Evolutionary conservation across 352 stramenopile genomes (phyloP).

Genomic region (Phytopythium vexans): DNA sequence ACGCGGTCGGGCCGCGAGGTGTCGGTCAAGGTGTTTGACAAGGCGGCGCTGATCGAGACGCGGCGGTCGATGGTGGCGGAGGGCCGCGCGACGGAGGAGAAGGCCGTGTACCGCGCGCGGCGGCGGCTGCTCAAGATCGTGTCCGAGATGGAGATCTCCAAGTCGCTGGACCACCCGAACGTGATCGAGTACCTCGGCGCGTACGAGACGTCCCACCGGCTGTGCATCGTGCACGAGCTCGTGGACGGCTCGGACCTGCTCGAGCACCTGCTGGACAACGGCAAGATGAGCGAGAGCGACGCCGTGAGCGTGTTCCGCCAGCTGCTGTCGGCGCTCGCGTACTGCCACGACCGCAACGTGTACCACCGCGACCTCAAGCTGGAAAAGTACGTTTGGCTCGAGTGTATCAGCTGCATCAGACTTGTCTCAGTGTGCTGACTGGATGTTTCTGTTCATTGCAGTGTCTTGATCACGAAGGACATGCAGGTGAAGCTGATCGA

Average conservation of each 20-base stretch:
- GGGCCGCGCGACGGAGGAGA: slow-evolving; percentile 48
- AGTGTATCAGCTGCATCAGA: background rate
- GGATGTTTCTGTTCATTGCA: slow-evolving; percentile 13
- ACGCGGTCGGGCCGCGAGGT: slow-evolving; percentile 40
- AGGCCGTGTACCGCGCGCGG: slow-evolving; percentile 66
- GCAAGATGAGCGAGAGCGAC: slow-evolving; percentile 66
- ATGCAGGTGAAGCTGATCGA: slow-evolving; percentile 95
- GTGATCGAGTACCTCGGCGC: slow-evolving; percentile 75
- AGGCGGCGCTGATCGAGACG: slow-evolving; percentile 74
- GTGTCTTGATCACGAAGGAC: slow-evolving; percentile 91
- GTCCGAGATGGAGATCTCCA: slow-evolving; percentile 80
- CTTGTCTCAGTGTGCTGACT: background rate
- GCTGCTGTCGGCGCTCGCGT: slow-evolving; percentile 91
- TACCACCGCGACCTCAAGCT: slow-evolving; percentile 95
- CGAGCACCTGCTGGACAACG: slow-evolving; percentile 64
- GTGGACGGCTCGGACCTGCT: slow-evolving; percentile 72
- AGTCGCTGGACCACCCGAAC: slow-evolving; percentile 68
- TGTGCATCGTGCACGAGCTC: slow-evolving; percentile 80
- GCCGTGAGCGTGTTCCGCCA: slow-evolving; percentile 64
- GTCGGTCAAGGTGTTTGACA: slow-evolving; percentile 84
- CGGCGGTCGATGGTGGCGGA: slow-evolving; percentile 75
- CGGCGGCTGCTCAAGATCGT: slow-evolving; percentile 75
- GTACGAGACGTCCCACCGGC: slow-evolving; percentile 75
- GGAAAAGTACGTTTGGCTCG: slow-evolving; percentile 77
- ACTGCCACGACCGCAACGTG: slow-evolving; percentile 89